These are phyloP conservation scores for Paraphaeosphaeria sporulosa DNA, from an alignment of 2,329 filamentous ascomycete species.

Conservation along the genomic window DNA sequence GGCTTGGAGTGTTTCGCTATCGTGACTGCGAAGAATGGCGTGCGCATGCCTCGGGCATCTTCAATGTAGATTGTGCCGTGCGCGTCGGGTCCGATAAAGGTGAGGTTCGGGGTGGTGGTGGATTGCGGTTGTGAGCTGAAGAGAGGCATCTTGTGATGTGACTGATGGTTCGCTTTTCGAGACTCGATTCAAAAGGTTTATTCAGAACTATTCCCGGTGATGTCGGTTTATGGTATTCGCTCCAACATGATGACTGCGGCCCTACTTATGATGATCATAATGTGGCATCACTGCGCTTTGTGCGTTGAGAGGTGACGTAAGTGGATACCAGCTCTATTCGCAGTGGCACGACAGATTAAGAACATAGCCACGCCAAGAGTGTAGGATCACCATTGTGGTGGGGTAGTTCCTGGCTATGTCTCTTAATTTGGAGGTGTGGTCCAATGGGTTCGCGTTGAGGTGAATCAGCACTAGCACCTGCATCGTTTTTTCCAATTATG, in stretches of 20 bases:
- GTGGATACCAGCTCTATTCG: not conserved
- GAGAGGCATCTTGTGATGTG: not conserved
- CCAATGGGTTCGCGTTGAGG: not conserved
- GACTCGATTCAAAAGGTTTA: too few species aligned
- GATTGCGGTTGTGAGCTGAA: not conserved
- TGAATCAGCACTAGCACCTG: not conserved
- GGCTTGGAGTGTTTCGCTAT: not conserved
- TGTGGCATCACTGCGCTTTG: not conserved
- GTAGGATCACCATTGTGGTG: not conserved
- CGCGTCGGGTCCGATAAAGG: conserved; percentile 1
- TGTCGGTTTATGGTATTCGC: too few species aligned
- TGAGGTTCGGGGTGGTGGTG: not conserved
- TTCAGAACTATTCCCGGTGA: too few species aligned
- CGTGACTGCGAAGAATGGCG: conserved; percentile 2
- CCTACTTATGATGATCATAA: not conserved
- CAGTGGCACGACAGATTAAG: not conserved
- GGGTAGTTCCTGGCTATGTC: not conserved
- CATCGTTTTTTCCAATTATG: not conserved
- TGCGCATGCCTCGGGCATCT: not conserved
- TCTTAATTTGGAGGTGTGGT: not conserved
- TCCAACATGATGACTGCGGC: not conserved
- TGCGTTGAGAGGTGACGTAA: not conserved
- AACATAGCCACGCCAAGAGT: not conserved
- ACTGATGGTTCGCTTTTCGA: not conserved
- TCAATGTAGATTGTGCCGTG: not conserved